These are phyloP conservation scores for Mycocalia duriaeana DNA, from an alignment of 1,284 basidiomycete species.

Conservation along the genomic window DNA sequence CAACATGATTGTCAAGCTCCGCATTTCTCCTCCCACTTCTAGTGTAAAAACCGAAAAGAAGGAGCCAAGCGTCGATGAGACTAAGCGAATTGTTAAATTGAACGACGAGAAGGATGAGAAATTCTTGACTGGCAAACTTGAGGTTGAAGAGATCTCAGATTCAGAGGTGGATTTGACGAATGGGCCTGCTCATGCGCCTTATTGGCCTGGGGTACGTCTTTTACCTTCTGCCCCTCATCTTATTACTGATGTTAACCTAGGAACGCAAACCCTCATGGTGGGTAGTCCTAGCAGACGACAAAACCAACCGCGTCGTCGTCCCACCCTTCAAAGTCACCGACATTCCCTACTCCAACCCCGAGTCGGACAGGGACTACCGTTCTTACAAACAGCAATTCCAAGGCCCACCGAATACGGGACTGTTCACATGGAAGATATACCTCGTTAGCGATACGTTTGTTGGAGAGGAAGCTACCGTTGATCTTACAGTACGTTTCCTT, in stretches of 20 bases:
- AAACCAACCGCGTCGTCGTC: slow-evolving; percentile 85
- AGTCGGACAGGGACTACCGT: slow-evolving; percentile 64
- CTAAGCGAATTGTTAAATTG: slow-evolving; percentile 39
- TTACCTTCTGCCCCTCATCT: slow-evolving; percentile 10
- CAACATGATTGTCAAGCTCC: slow-evolving; percentile 80
- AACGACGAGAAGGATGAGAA: slow-evolving; percentile 63
- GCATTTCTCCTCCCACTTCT: slow-evolving; percentile 49
- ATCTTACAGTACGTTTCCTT: slow-evolving; percentile 59
- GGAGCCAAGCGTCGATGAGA: slow-evolving; percentile 44
- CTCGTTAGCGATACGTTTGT: slow-evolving; percentile 86
- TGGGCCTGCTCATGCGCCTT: slow-evolving; percentile 84
- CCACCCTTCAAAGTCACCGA: slow-evolving; percentile 85
- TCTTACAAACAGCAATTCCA: slow-evolving; percentile 93
- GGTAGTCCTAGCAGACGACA: slow-evolving; percentile 88
- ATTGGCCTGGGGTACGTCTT: slow-evolving; percentile 77
- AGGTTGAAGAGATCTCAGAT: slow-evolving; percentile 61
- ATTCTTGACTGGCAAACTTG: slow-evolving; percentile 61
- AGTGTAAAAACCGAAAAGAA: slow-evolving; percentile 20
- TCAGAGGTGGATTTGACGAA: slow-evolving; percentile 31
- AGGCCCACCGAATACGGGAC: slow-evolving; percentile 80
- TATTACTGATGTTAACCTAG: slow-evolving; percentile 30
- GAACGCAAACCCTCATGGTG: slow-evolving; percentile 87
- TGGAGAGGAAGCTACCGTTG: slow-evolving; percentile 72
- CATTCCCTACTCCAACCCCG: slow-evolving; percentile 63
- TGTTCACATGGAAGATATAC: slow-evolving; percentile 88